Evolutionary conservation across 176 grass and related monocot genomes (phyloP).

Genomic region (Oryza meridionalis): DNA sequence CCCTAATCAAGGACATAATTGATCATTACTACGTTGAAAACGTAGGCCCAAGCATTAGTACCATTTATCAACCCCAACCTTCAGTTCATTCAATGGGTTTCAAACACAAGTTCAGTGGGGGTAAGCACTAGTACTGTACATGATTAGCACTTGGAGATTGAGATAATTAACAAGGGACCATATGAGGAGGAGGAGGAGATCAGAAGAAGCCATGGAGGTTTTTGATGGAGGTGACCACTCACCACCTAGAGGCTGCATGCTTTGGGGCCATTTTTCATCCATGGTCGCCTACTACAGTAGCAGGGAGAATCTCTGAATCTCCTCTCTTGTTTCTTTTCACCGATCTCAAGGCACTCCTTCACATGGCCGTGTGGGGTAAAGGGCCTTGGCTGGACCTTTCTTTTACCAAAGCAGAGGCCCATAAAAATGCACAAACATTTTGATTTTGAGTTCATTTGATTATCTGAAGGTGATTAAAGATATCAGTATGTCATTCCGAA

Average conservation of each 20-base stretch:
- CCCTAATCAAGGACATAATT: constrained; percentile 39
- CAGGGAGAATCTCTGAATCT: constrained; percentile 59
- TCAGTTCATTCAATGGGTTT: not conserved
- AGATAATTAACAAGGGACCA: constrained; percentile 12
- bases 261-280: constrained; percentile 29
- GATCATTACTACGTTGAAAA: constrained; percentile 42
- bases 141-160: not conserved
- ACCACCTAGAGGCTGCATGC: constrained; percentile 5
- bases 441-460: not conserved
- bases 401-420: not conserved
- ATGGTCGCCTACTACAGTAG: constrained; percentile 37
- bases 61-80: not conserved
- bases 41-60: not conserved
- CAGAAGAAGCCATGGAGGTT: not conserved
- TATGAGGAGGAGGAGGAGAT: not conserved
- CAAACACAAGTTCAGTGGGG: not conserved
- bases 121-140: not conserved
- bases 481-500: not conserved
- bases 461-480: not conserved
- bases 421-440: not conserved
- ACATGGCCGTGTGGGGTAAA: constrained; percentile 37
- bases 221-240: constrained; percentile 17
- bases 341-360: constrained; percentile 37
- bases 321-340: constrained; percentile 33
- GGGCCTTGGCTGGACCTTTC: not conserved